Evolutionary conservation across 305 asterid genomes (phyloP).

Genomic region (Fraxinus ornus): DNA sequence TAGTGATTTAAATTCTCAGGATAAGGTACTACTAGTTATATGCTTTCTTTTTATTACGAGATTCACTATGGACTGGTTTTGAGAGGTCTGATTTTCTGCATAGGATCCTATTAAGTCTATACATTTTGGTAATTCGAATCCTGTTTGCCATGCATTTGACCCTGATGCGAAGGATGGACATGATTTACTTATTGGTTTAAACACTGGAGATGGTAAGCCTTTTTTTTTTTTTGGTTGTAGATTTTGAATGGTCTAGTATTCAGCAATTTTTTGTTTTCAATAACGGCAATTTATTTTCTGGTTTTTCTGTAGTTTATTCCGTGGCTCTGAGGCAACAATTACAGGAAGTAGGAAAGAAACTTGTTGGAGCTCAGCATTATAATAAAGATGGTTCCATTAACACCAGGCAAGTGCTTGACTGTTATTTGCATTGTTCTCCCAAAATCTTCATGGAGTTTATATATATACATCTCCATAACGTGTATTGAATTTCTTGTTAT

Average conservation of each 20-base stretch:
- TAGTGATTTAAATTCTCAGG: constrained; percentile 91
- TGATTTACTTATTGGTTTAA: constrained; percentile 92
- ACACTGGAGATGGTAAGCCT: constrained; percentile 86
- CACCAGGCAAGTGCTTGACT: constrained; percentile 54
- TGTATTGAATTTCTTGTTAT: constrained; percentile 7
- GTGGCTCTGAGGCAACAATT: constrained; percentile 90
- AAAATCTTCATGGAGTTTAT: background rate
- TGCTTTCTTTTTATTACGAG: constrained; percentile 7
- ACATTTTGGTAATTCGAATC: constrained; percentile 87
- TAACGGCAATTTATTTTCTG: constrained; percentile 21
- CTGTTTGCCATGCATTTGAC: constrained; percentile 96
- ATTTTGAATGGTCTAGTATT: constrained; percentile 12
- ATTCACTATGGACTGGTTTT: constrained; percentile 33
- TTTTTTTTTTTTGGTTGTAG: background rate
- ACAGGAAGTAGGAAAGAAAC: constrained; percentile 98
- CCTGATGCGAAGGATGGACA: constrained; percentile 98
- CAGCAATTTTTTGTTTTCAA: constrained; percentile 13
- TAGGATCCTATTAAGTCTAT: constrained; percentile 98
- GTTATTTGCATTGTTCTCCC: background rate
- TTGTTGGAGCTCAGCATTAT: constrained; percentile 93
- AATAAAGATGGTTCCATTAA: constrained; percentile 93
- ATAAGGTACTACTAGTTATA: constrained; percentile 65
- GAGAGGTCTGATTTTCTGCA: constrained; percentile 39
- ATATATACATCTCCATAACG: background rate
- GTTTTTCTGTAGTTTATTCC: constrained; percentile 66